phyloP scores from a whole-genome alignment of 768 basidiomycete genomes.

The Trametes punicea region DNA sequence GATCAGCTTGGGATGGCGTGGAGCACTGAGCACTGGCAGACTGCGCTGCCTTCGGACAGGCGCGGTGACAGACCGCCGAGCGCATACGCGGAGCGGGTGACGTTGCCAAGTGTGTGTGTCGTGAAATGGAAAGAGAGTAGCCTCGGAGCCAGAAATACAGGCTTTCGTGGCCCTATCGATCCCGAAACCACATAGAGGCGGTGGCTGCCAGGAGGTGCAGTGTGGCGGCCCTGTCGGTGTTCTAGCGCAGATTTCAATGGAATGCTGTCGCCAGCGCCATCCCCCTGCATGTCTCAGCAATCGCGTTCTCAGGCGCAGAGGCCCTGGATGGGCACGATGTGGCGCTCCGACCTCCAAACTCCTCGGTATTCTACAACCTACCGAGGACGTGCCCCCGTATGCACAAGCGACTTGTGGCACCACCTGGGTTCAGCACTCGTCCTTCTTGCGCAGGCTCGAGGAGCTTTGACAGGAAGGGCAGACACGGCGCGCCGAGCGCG shows the following conservation, averaged over 20 bases:
- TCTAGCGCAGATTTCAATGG: slow-evolving; percentile 1
- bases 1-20: slow-evolving; percentile 1
- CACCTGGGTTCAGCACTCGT: not conserved
- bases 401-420: slow-evolving; percentile 9
- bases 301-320: not conserved
- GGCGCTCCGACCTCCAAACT: slow-evolving; percentile 7
- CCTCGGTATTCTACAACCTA: slow-evolving; percentile 7
- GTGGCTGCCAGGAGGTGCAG: not conserved
- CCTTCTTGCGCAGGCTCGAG: not conserved
- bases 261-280: not conserved
- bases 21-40: not conserved
- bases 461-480: not conserved
- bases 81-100: not conserved
- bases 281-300: not conserved
- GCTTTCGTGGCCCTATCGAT: not conserved
- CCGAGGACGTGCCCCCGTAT: not conserved
- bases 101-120: not conserved
- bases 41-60: slow-evolving; percentile 6
- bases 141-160: not conserved
- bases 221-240: slow-evolving; percentile 7
- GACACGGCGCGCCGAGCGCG: slow-evolving; percentile 5
- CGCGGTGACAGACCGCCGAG: not conserved
- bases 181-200: not conserved
- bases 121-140: not conserved
- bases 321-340: not conserved